phyloP scores from a whole-genome alignment of 345 rosid species.

The Brassica cretica region DNA sequence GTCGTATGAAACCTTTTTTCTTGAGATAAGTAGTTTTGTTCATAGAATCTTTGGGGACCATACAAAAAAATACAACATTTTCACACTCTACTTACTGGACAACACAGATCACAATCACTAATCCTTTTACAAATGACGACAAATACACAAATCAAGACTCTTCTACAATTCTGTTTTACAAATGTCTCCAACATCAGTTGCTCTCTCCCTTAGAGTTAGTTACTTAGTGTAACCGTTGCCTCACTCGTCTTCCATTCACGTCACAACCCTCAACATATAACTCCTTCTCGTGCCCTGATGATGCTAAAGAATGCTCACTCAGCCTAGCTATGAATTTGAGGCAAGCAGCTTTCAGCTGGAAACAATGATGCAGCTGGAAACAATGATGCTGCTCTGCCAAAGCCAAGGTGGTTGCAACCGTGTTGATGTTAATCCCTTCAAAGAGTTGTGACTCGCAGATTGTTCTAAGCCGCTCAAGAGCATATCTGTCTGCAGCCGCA shows the following conservation, averaged over 20 bases:
- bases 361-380: conserved; percentile 29
- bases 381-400: conserved; percentile 87
- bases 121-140: neutral
- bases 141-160: conserved; percentile 39
- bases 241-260: conserved; percentile 65
- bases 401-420: conserved; percentile 77
- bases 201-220: conserved; percentile 10
- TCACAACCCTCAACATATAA: conserved; percentile 55
- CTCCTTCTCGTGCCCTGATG: conserved; percentile 48
- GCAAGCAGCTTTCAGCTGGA: conserved; percentile 57
- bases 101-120: conserved; percentile 31
- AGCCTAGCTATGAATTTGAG: conserved; percentile 62
- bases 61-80: neutral
- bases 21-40: conserved; percentile 6
- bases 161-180: conserved; percentile 1
- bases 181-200: neutral
- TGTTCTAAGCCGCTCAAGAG: conserved; percentile 66
- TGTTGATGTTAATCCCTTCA: conserved; percentile 64
- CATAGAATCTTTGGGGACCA: neutral
- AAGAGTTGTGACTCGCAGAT: conserved; percentile 70
- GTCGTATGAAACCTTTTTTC: too few species aligned
- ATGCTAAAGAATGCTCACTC: conserved; percentile 55
- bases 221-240: conserved; percentile 61
- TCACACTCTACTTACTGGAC: conserved; percentile 33
- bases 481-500: conserved; percentile 80